Conservation (phyloP, 2,329 filamentous ascomycete species). For the Penicillium italicum region DNA sequence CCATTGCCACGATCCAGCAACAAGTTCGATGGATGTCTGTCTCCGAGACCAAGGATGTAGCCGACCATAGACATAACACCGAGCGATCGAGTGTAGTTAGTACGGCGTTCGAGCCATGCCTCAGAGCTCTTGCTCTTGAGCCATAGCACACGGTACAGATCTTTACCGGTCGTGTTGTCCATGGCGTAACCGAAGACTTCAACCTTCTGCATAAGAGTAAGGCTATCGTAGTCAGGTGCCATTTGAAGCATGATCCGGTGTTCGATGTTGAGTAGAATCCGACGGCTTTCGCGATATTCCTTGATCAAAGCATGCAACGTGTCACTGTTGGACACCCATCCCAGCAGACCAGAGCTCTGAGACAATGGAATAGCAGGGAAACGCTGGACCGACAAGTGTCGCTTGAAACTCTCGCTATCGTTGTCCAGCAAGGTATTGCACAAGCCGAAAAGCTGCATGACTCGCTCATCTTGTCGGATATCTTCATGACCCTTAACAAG, state of each 20-base stretch:
- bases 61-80: conserved; percentile 99
- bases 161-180: conserved; percentile 98
- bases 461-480: conserved; percentile 96
- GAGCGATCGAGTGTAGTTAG: conserved; percentile 96
- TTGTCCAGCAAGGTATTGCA: conserved; percentile 93
- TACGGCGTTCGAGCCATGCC: conserved; percentile 92
- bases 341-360: conserved; percentile 89
- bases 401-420: conserved; percentile 94
- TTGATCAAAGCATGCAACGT: conserved; percentile 94
- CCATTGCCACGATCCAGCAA: conserved; percentile 95
- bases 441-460: conserved; percentile 98
- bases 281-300: conserved; percentile 93
- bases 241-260: conserved; percentile 99
- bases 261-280: conserved; percentile 98
- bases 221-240: conserved; percentile 97
- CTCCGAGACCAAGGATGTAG: conserved; percentile 93
- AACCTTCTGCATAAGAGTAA: conserved; percentile 99
- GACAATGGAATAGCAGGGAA: conserved; percentile 97
- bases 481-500: conserved; percentile 98
- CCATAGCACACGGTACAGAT: conserved; percentile 96
- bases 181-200: conserved; percentile 99
- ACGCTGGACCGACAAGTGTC: conserved; percentile 91
- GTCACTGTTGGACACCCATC: conserved; percentile 97
- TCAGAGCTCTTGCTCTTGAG: conserved; percentile 98
- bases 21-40: conserved; percentile 94